These are phyloP conservation scores for Liriodendron chinense DNA, from an alignment of 164 flowering plant genomes.

Conservation along the genomic window DNA sequence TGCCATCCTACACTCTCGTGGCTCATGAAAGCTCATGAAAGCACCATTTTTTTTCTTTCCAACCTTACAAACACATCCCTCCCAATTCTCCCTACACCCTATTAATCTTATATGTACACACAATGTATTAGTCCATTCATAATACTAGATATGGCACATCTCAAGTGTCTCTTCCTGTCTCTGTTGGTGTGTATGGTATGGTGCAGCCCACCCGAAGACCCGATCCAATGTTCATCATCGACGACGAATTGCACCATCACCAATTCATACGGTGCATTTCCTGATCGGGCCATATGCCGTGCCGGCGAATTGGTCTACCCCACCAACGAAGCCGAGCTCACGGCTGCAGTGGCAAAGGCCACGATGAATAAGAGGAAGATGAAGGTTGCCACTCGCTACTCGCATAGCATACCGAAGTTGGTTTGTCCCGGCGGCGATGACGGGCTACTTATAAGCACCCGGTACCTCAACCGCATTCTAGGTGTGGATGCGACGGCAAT, in stretches of 20 bases:
- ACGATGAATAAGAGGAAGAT: conserved; percentile 39
- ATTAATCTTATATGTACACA: not conserved
- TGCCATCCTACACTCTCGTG: not conserved
- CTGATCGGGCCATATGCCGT: conserved; percentile 53
- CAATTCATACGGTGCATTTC: conserved; percentile 66
- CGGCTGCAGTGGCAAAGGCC: conserved; percentile 45
- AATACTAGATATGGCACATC: not conserved
- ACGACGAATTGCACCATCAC: conserved; percentile 58
- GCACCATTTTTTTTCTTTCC: not conserved
- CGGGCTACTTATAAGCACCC: conserved; percentile 63
- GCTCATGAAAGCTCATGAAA: not conserved
- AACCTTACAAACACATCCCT: too few relatives aligned
- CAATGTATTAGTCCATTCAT: not conserved
- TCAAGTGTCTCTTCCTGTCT: conserved; percentile 7
- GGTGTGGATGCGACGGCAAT: conserved; percentile 24
- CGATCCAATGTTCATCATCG: conserved; percentile 47
- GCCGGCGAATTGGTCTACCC: conserved; percentile 52
- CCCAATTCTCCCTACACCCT: not conserved
- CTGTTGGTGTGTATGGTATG: conserved; percentile 11
- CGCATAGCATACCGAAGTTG: conserved; percentile 68
- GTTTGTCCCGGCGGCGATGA: conserved; percentile 56
- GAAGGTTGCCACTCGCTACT: conserved; percentile 52
- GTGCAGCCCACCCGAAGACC: conserved; percentile 56
- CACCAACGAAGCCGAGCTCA: conserved; percentile 47
- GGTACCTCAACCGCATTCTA: conserved; percentile 33